phyloP scores from a whole-genome alignment of 2,329 filamentous ascomycete genomes.

The Pestalotiopsis sp. region DNA sequence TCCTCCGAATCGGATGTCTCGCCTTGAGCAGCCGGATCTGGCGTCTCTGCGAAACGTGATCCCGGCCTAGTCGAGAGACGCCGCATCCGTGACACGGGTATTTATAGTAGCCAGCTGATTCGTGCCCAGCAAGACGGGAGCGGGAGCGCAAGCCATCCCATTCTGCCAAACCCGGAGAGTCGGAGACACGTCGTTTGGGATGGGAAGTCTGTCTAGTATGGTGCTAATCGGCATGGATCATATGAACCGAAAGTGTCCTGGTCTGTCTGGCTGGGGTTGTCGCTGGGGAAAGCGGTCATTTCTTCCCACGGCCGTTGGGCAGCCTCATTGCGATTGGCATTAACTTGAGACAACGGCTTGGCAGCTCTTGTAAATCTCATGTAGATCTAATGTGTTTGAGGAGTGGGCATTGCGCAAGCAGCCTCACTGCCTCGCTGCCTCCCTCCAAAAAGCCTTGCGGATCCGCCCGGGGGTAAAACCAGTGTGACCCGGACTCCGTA shows the following conservation, averaged over 20 bases:
- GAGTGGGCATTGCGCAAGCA: slow-evolving; percentile 5
- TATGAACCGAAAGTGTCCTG: background rate
- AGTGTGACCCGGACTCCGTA: background rate
- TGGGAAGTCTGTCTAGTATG: background rate
- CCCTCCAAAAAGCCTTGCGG: background rate
- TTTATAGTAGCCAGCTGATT: slow-evolving; percentile 8
- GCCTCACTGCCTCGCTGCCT: slow-evolving; percentile 4
- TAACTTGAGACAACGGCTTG: slow-evolving; percentile 29
- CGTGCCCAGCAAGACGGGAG: slow-evolving; percentile 1
- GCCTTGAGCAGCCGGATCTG: slow-evolving; percentile 7
- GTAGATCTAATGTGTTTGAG: slow-evolving; percentile 15
- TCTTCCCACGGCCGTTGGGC: slow-evolving; percentile 18
- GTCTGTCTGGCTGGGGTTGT: background rate
- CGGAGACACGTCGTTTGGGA: background rate
- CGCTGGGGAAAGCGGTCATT: background rate
- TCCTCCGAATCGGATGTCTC: background rate
- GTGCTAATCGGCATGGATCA: too few species aligned
- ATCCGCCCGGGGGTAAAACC: background rate
- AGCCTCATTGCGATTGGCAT: slow-evolving; percentile 20
- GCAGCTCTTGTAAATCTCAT: slow-evolving; percentile 20
- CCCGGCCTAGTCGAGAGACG: slow-evolving; percentile 3
- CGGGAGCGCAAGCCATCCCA: background rate
- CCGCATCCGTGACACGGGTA: slow-evolving; percentile 2
- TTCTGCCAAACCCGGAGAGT: too few species aligned
- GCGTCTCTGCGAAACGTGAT: background rate